Percentiles rank a stretch among this genome's conserved stretches.
Evolutionary conservation across 306 rosid genomes (phyloP).

Genomic region (Quercus wislizeni): DNA sequence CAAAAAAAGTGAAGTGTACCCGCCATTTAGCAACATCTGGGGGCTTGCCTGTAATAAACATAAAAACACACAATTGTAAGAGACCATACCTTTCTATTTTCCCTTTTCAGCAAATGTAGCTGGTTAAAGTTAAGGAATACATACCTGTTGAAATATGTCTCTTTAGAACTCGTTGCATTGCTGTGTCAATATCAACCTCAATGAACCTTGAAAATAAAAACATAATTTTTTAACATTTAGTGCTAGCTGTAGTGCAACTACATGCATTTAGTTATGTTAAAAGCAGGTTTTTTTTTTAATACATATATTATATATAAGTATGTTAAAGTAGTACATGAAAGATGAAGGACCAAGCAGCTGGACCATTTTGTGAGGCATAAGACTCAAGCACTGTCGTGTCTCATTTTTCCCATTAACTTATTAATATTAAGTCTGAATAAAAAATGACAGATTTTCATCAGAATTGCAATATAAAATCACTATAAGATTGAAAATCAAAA

Average conservation of each 20-base stretch:
- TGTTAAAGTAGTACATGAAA: background rate
- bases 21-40: slow-evolving; percentile 75
- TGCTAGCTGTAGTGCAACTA: slow-evolving; percentile 12
- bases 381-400: background rate
- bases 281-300: too few relatives aligned
- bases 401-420: background rate
- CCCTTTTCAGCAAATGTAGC: slow-evolving; percentile 1
- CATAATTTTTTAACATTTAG: slow-evolving; percentile 15
- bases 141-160: slow-evolving; percentile 90
- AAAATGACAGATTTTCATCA: background rate
- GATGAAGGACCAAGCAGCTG: background rate
- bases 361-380: background rate
- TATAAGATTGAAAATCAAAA: background rate
- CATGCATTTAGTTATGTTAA: background rate
- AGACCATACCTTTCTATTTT: background rate
- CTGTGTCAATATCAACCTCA: slow-evolving; percentile 61
- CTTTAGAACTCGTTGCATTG: slow-evolving; percentile 80
- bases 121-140: background rate
- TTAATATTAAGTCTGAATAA: background rate
- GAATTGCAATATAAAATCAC: background rate
- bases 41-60: slow-evolving; percentile 50
- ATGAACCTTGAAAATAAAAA: slow-evolving; percentile 55
- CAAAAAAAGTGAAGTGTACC: slow-evolving; percentile 41
- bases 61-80: background rate
- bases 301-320: background rate